Percentiles rank a stretch among this genome's conserved stretches.
Evolutionary conservation across 164 flowering plant genomes (phyloP).

Genomic region (Platanus orientalis): DNA sequence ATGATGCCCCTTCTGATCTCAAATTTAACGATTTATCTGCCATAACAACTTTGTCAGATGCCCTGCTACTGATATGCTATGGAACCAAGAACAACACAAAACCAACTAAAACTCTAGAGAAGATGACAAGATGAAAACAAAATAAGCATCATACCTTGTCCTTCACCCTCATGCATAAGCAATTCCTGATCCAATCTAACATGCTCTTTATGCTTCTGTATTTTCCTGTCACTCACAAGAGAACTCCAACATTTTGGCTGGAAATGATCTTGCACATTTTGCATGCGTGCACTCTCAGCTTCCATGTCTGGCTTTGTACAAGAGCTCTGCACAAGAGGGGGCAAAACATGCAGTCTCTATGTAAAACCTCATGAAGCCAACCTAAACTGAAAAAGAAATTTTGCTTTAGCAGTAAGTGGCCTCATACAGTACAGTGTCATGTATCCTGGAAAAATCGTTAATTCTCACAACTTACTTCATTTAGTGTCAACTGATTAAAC

Average conservation of each 20-base stretch:
- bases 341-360: constrained; percentile 21
- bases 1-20: constrained; percentile 9
- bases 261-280: constrained; percentile 30
- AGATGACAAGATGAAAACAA: neutral
- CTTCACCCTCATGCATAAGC: constrained; percentile 17
- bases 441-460: neutral
- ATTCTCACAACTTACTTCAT: neutral
- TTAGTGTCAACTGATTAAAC: neutral
- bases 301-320: constrained; percentile 71
- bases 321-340: constrained; percentile 74
- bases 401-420: neutral
- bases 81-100: neutral
- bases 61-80: neutral
- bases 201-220: constrained; percentile 19
- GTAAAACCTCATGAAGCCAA: constrained; percentile 11
- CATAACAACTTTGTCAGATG: neutral
- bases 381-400: constrained; percentile 1
- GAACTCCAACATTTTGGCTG: constrained; percentile 17
- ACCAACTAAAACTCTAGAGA: neutral
- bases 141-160: constrained; percentile 26
- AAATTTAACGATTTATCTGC: constrained; percentile 7
- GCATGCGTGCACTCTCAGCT: constrained; percentile 45
- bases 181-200: constrained; percentile 16
- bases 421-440: neutral
- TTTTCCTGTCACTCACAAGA: constrained; percentile 8